Evolutionary conservation across 768 basidiomycete species (phyloP).

Genomic region (Suillus sp.): DNA sequence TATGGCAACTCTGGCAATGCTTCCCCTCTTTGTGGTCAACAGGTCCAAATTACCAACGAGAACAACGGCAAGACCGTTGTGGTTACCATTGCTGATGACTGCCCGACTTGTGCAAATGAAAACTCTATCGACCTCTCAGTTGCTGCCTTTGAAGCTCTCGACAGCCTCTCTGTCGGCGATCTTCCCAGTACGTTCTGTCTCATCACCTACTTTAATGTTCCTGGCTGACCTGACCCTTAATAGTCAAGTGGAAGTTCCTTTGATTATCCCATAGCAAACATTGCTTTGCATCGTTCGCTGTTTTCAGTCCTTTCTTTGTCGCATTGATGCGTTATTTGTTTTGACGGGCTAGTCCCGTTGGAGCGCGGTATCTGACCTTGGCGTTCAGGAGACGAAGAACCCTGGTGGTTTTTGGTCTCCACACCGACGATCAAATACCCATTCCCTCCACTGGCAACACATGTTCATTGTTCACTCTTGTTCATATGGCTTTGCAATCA

Average conservation of each 20-base stretch:
- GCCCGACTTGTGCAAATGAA: slow-evolving; percentile 69
- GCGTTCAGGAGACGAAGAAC: slow-evolving; percentile 41
- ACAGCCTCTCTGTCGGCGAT: slow-evolving; percentile 48
- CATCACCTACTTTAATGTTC: neutral
- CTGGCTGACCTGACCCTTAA: slow-evolving; percentile 10
- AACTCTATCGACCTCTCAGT: slow-evolving; percentile 78
- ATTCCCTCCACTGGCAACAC: slow-evolving; percentile 20
- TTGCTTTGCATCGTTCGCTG: slow-evolving; percentile 12
- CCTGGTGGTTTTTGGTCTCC: slow-evolving; percentile 43
- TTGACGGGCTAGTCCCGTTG: slow-evolving; percentile 23
- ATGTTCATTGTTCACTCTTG: slow-evolving; percentile 15
- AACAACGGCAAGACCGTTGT: slow-evolving; percentile 52
- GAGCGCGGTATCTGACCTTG: slow-evolving; percentile 15
- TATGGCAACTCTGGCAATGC: slow-evolving; percentile 49
- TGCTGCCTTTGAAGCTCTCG: slow-evolving; percentile 66
- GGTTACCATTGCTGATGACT: slow-evolving; percentile 75
- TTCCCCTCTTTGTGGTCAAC: slow-evolving; percentile 66
- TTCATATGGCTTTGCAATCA: neutral
- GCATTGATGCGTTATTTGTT: slow-evolving; percentile 12
- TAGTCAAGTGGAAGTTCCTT: neutral
- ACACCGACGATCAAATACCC: slow-evolving; percentile 24
- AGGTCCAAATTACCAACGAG: slow-evolving; percentile 64
- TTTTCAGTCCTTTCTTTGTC: slow-evolving; percentile 19
- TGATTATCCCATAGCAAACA: slow-evolving; percentile 24
- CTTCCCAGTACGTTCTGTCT: slow-evolving; percentile 52